These are phyloP conservation scores for Arthroderma sp. DNA, from an alignment of 2,329 filamentous ascomycete species.

Conservation along the genomic window DNA sequence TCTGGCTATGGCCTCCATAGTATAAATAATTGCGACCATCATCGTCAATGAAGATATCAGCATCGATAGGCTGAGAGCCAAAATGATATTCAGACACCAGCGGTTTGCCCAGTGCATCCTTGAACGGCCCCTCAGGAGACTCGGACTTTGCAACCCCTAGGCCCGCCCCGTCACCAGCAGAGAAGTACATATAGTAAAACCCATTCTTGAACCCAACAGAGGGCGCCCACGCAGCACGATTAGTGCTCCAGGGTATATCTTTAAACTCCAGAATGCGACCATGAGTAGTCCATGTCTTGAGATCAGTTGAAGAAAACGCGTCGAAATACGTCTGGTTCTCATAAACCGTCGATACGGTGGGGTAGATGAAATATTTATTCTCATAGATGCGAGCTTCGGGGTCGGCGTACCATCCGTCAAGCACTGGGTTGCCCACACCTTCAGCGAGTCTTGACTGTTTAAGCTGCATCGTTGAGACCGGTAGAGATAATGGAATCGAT, in stretches of 20 bases:
- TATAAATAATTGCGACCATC: constrained; percentile 32
- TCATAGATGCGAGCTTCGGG: constrained; percentile 38
- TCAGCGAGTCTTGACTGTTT: background rate
- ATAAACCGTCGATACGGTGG: constrained; percentile 34
- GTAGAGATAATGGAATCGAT: too few relatives aligned
- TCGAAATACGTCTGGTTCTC: constrained; percentile 38
- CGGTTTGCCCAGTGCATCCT: constrained; percentile 30
- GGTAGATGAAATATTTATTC: constrained; percentile 36
- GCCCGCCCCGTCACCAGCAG: constrained; percentile 36
- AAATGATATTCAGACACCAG: constrained; percentile 33
- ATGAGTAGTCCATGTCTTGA: constrained; percentile 39
- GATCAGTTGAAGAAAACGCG: constrained; percentile 38
- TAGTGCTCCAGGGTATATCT: constrained; percentile 32
- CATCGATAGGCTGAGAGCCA: constrained; percentile 38
- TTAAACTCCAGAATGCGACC: constrained; percentile 30
- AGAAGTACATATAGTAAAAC: constrained; percentile 40
- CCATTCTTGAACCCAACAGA: constrained; percentile 32
- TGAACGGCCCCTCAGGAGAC: constrained; percentile 28
- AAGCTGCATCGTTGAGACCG: too few relatives aligned
- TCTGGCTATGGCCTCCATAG: constrained; percentile 33
- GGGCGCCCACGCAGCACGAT: constrained; percentile 36
- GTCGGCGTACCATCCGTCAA: constrained; percentile 40
- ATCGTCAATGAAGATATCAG: constrained; percentile 33
- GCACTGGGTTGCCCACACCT: constrained; percentile 31
- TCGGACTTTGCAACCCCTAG: constrained; percentile 31